Percentiles rank a stretch among this genome's conserved stretches.
Evolutionary conservation across 306 rosid genomes (phyloP).

Genomic region (Rosa persica): DNA sequence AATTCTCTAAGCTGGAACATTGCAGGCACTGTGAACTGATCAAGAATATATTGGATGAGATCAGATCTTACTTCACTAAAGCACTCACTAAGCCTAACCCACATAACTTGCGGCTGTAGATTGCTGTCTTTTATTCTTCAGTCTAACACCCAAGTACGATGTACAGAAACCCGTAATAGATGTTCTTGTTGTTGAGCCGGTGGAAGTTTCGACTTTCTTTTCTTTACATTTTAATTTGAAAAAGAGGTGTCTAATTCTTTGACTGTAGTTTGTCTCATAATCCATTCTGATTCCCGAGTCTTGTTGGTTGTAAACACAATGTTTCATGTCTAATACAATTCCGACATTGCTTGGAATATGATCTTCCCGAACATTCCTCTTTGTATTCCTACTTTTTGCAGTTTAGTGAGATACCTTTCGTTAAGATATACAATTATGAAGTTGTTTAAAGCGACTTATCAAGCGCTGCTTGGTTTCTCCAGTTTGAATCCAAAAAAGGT

Average conservation of each 20-base stretch:
- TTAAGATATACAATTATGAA: not conserved
- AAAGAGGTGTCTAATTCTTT: slow-evolving; percentile 26
- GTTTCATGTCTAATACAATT: slow-evolving; percentile 34
- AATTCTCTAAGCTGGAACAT: slow-evolving; percentile 30
- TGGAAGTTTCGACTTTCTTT: slow-evolving; percentile 21
- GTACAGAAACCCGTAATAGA: slow-evolving; percentile 73
- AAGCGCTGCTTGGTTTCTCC: not conserved
- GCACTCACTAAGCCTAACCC: slow-evolving; percentile 73
- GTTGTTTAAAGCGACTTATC: not conserved
- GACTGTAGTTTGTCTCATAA: slow-evolving; percentile 40
- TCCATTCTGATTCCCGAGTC: slow-evolving; percentile 34
- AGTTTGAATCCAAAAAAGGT: not conserved
- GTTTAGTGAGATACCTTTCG: not conserved
- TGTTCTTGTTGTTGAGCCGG: slow-evolving; percentile 38
- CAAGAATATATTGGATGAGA: slow-evolving; percentile 74
- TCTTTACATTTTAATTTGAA: not conserved
- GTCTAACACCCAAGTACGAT: slow-evolving; percentile 59
- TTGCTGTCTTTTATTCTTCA: slow-evolving; percentile 44
- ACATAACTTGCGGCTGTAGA: slow-evolving; percentile 56
- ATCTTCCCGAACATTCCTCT: slow-evolving; percentile 32
- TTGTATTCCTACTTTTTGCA: not conserved
- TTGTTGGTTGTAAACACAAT: slow-evolving; percentile 31
- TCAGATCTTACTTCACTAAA: slow-evolving; percentile 70
- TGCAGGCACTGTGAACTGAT: slow-evolving; percentile 83
- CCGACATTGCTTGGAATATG: slow-evolving; percentile 36